Base-by-base conservation (phyloP, 495 filamentous ascomycete species). In the Penicillium coprophilum region DNA sequence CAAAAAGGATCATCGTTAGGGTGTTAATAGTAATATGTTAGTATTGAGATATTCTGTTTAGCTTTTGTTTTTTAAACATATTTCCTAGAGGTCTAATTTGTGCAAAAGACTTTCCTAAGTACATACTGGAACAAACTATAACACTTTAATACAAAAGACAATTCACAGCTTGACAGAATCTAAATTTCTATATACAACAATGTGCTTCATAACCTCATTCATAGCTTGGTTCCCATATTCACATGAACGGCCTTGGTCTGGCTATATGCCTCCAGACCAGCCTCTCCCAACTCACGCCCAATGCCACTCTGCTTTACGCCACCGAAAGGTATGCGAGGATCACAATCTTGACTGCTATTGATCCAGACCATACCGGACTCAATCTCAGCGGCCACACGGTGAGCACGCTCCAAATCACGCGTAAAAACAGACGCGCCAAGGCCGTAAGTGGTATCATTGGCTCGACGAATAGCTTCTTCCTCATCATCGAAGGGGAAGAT, bases 281-380 rank as follows among this genome's bases (percentile, higher is more conserved):
- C 89, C 77, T 94, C 90, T 19, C 91, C 91, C 51, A 94, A 68
- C 75, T 95, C 91, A 19, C 92, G 74, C 2, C 93, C 93, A 71
- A 97, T 93, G 23, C 93, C 93, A 63, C 87, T 91, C 79, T 95
- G 89, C 81, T 97, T 97, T 41, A 97, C 89, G 13, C 93, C 93
- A 23, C 93, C 93, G 70, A 96, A 96, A 15, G 90, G 91, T 21
- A 96, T 80, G 12, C 89, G 69, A 46, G 80, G 84, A 67, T 89
- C 84, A 15, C 79, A 84, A 59, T 90, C 86, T 53, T 91, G 86
- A 63, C 85, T 88, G 54, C 84, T 88, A 68, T 97, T 97, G 62
- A 97, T 85, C 92, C 92, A 97, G 17, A 97, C 92, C 92, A 96
- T 96, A 40, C 94, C 94, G 0, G 91, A 82, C 73, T 97, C 90